phyloP scores from a whole-genome alignment of 352 stramenopile species.

The Globisporangium middletonii region DNA sequence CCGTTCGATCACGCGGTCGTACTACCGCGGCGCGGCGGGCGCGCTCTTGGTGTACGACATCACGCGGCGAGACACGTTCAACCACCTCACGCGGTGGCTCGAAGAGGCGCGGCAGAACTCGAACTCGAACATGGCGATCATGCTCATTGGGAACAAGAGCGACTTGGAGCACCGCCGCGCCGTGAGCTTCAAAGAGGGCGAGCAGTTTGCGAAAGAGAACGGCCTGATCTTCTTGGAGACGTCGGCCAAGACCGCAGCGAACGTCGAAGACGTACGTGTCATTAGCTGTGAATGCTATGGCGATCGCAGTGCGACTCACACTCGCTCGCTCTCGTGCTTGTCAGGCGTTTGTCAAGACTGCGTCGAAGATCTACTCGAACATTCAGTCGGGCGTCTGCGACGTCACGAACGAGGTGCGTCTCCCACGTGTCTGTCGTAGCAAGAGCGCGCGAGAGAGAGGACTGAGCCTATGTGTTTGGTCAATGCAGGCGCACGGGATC shows the following conservation, averaged over 20 bases:
- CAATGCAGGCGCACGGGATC: conserved; percentile 72
- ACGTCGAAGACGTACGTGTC: conserved; percentile 96
- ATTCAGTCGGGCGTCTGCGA: conserved; percentile 94
- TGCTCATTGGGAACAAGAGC: conserved; percentile 99
- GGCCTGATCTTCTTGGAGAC: conserved; percentile 99
- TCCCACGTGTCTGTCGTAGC: background rate
- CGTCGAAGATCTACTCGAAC: conserved; percentile 95
- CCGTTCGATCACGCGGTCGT: conserved; percentile 98
- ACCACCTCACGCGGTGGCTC: conserved; percentile 97
- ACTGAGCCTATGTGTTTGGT: background rate
- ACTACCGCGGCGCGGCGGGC: conserved; percentile 97
- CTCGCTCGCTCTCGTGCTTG: background rate
- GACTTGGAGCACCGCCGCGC: conserved; percentile 95
- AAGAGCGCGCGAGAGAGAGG: too few species aligned
- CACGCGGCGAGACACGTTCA: conserved; percentile 98
- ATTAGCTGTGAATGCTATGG: background rate
- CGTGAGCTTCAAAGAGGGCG: conserved; percentile 96
- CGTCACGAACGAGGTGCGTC: conserved; percentile 89
- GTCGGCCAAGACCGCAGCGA: conserved; percentile 97
- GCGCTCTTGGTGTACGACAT: conserved; percentile 99
- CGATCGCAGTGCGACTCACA: background rate
- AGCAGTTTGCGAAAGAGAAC: conserved; percentile 98
- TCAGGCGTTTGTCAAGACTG: conserved; percentile 94
- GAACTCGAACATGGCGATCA: conserved; percentile 99
- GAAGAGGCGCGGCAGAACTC: conserved; percentile 98